Evolutionary conservation across 2,329 filamentous ascomycete species (phyloP), one percentile per base, ranked within the genome.

Genomic region (Ophiocordyceps polyrhachis-furcata): DNA sequence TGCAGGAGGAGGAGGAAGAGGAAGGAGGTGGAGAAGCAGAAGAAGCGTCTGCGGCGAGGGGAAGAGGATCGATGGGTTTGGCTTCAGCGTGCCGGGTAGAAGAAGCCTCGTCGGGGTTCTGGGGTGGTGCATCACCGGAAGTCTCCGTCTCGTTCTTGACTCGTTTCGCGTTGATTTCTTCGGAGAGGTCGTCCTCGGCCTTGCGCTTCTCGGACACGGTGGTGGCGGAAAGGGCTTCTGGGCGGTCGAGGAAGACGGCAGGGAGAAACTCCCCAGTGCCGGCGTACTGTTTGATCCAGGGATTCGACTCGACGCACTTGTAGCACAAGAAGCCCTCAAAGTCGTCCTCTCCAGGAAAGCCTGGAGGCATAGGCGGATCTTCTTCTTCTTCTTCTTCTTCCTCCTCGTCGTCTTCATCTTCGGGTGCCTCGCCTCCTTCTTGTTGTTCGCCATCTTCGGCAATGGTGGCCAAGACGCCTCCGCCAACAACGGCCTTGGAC

Each of bases 241-340:
- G 2, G n/a, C 54, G 54, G 2, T 56, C 50, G 7, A 64, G 58
- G 48, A 78, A 80, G 0, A 95, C 73, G 1, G 88, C 73, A 0
- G 76, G 69, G 0, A 96, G 67, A 55, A 98, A 96, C 0, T 88
- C 87, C 1, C 75, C 57, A 0, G 83, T 75, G 2, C 82, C 81
- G 6, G 84, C 87, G 57, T 96, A 96, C 50, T 71, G 70, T 64
- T 89, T 93, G 59, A 96, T 81, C 91, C 91, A 98, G 0, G 87
- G 84, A 53, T 87, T 76, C 1, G 86, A 76, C 38, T 88, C 79
- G 14, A 93, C 73, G 53, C 91, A 98, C 58, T 93, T 93, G 67
- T 91, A 94, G 67, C 91, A 98, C 35, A 98, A 73, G 55, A 96
- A 82, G 25, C 81, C 76, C 44, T 93, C 86, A 51, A 98, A 98